Evolutionary conservation across 306 rosid species (phyloP).

Genomic region (Trichosanthes truncata): DNA sequence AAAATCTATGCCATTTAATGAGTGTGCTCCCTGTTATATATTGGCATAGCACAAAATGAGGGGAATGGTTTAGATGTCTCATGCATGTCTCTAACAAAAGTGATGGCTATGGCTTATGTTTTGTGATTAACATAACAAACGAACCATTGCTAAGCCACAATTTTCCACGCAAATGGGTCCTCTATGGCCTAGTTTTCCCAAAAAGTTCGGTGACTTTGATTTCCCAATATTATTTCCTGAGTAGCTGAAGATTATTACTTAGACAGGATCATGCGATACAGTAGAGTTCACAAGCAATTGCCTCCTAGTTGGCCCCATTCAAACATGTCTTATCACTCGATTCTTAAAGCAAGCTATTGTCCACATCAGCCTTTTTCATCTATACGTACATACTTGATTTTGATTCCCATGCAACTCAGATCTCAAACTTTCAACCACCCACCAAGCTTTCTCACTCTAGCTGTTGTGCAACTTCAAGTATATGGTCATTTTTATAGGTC

Average conservation of each 20-base stretch:
- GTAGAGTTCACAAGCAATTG: not conserved
- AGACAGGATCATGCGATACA: not conserved
- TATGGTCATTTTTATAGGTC: not conserved
- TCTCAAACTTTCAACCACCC: not conserved
- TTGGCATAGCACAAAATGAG: not conserved
- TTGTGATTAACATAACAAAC: not conserved
- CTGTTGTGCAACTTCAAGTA: not conserved
- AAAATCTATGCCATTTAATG: not conserved
- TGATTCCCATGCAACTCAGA: not conserved
- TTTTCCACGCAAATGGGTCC: slow-evolving; percentile 3
- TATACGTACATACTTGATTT: not conserved
- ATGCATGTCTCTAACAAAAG: not conserved
- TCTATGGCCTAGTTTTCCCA: not conserved
- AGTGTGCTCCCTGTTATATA: slow-evolving; percentile 1
- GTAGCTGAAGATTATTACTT: not conserved
- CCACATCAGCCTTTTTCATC: not conserved
- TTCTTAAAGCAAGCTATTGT: not conserved
- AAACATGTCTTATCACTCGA: not conserved
- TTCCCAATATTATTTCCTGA: not conserved
- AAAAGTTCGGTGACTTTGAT: not conserved
- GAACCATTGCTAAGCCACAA: not conserved
- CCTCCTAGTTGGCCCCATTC: slow-evolving; percentile 6
- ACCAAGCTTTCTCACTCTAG: not conserved
- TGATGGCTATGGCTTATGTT: not conserved
- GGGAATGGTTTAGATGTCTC: not conserved